A percentile compares a stretch with the other conserved stretches of the same genome.
phyloP scores from a whole-genome alignment of 768 basidiomycete species.

The Lentinula detonsa region DNA sequence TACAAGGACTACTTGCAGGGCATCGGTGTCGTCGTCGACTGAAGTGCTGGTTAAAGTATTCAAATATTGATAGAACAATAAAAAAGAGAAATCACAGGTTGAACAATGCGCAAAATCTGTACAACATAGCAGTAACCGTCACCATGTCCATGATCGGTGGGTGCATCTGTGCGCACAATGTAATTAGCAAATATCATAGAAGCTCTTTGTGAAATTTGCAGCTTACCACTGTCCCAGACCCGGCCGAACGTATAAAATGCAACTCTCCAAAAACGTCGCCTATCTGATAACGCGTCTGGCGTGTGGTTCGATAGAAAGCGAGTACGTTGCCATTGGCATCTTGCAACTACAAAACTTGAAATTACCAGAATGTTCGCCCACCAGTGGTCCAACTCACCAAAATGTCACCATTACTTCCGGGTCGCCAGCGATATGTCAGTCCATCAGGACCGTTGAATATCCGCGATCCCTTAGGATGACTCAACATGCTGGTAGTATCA shows the following conservation, averaged over 20 bases:
- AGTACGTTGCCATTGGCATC: constrained; percentile 65
- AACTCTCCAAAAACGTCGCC: constrained; percentile 86
- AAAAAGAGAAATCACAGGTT: constrained; percentile 28
- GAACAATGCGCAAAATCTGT: constrained; percentile 64
- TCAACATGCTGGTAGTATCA: constrained; percentile 10
- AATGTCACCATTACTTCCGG: constrained; percentile 54
- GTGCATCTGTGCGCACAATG: constrained; percentile 50
- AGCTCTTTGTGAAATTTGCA: neutral
- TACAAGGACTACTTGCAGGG: constrained; percentile 5
- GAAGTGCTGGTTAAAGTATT: neutral
- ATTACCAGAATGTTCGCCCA: neutral
- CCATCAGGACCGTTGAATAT: constrained; percentile 83
- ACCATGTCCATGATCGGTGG: constrained; percentile 90
- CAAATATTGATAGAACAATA: neutral
- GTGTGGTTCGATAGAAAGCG: constrained; percentile 75
- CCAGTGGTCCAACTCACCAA: constrained; percentile 34
- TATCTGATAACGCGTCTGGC: constrained; percentile 75
- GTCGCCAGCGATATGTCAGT: constrained; percentile 74
- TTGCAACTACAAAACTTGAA: constrained; percentile 46
- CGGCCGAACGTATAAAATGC: constrained; percentile 74
- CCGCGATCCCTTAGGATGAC: constrained; percentile 44
- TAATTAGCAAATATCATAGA: constrained; percentile 2
- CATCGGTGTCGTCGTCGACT: neutral
- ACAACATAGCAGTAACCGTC: constrained; percentile 80
- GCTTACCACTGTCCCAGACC: constrained; percentile 74